Conservation (phyloP, 768 basidiomycete species). For the Leccinum subgranulosum region DNA sequence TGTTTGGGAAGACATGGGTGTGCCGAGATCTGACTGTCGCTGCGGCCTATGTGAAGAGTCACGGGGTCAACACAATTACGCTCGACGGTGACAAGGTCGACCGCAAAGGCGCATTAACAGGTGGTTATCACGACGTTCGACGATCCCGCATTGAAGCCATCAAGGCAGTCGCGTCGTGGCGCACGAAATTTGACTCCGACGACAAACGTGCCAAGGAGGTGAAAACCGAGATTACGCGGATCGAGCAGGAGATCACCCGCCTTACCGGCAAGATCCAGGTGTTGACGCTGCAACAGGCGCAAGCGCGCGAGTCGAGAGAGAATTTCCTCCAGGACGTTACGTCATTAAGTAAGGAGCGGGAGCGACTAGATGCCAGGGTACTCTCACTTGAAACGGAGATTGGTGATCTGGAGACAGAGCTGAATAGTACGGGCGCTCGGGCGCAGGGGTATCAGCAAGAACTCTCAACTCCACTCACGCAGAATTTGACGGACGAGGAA, state of each 20-base stretch:
- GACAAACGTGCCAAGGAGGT: conserved; percentile 67
- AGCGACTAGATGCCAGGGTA: conserved; percentile 60
- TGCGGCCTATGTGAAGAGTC: conserved; percentile 90
- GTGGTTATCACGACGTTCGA: conserved; percentile 92
- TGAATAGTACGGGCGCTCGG: conserved; percentile 59
- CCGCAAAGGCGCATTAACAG: conserved; percentile 91
- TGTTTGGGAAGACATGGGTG: conserved; percentile 96
- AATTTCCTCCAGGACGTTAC: conserved; percentile 60
- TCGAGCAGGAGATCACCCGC: conserved; percentile 87
- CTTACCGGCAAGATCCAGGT: conserved; percentile 72
- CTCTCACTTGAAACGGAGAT: conserved; percentile 62
- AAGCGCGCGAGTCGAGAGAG: conserved; percentile 66
- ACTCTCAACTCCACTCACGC: conserved; percentile 68
- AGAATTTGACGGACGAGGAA: conserved; percentile 73
- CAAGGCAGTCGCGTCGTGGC: conserved; percentile 73
- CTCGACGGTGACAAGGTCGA: conserved; percentile 98
- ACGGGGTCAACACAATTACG: conserved; percentile 95
- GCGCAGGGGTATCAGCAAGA: conserved; percentile 65
- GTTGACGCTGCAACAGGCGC: conserved; percentile 62
- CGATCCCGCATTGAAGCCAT: conserved; percentile 88
- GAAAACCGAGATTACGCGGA: conserved; percentile 58
- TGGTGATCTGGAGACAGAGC: conserved; percentile 71
- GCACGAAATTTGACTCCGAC: conserved; percentile 65
- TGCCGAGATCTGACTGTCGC: conserved; percentile 91
- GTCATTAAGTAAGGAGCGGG: conserved; percentile 62